phyloP scores from a whole-genome alignment of 495 filamentous ascomycete genomes.

The Annulohypoxylon nitens region DNA sequence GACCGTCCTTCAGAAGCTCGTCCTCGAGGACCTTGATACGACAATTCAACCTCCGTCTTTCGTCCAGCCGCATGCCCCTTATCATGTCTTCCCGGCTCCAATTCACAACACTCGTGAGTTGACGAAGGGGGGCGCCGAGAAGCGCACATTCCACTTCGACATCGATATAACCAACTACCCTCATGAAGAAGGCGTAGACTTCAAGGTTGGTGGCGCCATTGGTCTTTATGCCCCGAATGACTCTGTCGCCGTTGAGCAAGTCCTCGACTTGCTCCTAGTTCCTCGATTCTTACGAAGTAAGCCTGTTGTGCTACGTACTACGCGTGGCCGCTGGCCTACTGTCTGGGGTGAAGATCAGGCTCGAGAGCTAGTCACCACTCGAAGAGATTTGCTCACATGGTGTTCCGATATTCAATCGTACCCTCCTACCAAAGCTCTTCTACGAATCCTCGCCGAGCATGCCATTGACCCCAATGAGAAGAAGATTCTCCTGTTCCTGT shows the following conservation, averaged over 20 bases:
- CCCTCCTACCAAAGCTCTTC: constrained; percentile 87
- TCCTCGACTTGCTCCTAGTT: constrained; percentile 83
- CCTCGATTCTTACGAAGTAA: constrained; percentile 84
- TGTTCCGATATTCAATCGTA: constrained; percentile 94
- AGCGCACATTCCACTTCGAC: constrained; percentile 96
- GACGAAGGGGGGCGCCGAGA: constrained; percentile 91
- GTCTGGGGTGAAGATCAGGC: constrained; percentile 96
- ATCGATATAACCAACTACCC: constrained; percentile 97
- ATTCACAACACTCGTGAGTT: constrained; percentile 86
- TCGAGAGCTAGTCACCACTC: constrained; percentile 85
- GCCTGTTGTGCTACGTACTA: constrained; percentile 80
- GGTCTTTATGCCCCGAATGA: constrained; percentile 92
- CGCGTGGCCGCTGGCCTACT: constrained; percentile 90
- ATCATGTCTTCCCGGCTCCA: constrained; percentile 87
- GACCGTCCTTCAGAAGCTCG: constrained; percentile 48
- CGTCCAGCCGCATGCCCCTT: constrained; percentile 95
- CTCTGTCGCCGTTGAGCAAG: constrained; percentile 78
- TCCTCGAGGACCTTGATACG: constrained; percentile 58
- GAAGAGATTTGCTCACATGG: constrained; percentile 93
- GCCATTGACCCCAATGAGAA: constrained; percentile 83
- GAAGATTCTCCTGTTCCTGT: constrained; percentile 86
- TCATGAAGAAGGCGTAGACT: constrained; percentile 86
- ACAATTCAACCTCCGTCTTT: constrained; percentile 82
- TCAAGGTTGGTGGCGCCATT: constrained; percentile 96
- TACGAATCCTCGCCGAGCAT: constrained; percentile 89